Conservation (phyloP, 2,329 filamentous ascomycete genomes). For the Magnaporthales sp. region DNA sequence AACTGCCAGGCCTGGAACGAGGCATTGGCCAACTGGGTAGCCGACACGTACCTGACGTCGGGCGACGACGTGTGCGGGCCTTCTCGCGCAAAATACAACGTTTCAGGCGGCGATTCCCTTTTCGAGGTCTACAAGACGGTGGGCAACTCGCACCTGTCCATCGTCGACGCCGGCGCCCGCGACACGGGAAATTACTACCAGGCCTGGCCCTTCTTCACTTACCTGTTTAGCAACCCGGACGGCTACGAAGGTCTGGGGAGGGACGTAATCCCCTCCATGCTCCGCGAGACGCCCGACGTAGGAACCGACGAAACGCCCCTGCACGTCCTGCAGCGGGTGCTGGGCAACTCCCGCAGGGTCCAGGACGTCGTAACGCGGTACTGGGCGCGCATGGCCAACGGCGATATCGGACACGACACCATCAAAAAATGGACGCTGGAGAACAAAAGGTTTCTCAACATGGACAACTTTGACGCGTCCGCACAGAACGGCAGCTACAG, state of each 20-base stretch:
- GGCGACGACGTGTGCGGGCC: conserved; percentile 29
- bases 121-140: conserved; percentile 37
- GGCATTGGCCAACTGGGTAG: conserved; percentile 39
- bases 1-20: conserved; percentile 43
- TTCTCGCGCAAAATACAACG: conserved; percentile 25
- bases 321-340: conserved; percentile 32
- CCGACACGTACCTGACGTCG: conserved; percentile 35
- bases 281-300: conserved; percentile 29
- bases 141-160: conserved; percentile 35
- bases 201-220: conserved; percentile 41
- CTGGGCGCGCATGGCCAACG: conserved; percentile 45
- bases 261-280: conserved; percentile 31
- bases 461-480: conserved; percentile 30
- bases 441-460: conserved; percentile 27
- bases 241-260: conserved; percentile 29
- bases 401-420: conserved; percentile 36
- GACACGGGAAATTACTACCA: conserved; percentile 39
- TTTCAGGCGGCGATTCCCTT: conserved; percentile 24
- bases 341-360: conserved; percentile 21
- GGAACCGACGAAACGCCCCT: conserved; percentile 40
- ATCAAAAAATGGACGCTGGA: conserved; percentile 27
- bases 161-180: conserved; percentile 33
- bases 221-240: conserved; percentile 39
- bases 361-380: conserved; percentile 35
- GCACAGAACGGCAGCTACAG: conserved; percentile 24